Base-by-base conservation (phyloP, 805 yeast species). In the Wickerhamiella bombiphila region DNA sequence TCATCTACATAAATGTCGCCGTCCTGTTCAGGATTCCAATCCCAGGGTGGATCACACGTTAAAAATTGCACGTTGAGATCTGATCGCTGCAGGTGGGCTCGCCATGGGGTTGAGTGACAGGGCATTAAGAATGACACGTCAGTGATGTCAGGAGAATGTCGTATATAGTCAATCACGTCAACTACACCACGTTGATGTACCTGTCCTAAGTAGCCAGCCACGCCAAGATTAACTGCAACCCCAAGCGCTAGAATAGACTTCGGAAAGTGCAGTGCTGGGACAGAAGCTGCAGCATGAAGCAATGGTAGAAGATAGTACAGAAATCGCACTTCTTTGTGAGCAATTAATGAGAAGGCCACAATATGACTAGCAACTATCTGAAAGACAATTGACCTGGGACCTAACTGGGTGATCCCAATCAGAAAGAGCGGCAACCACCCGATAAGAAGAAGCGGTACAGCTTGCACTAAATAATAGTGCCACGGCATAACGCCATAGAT, bases 61-160 rank as follows among this genome's bases (percentile, higher is more conserved):
- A 91, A 61, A 38, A 77, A 76, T 93, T 94, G 80, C 1, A 75
- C 67, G 1, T 54, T 47, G 3, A 69, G 52, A 2, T 35, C 36
- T 3, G 38, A 40, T 15, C 80, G 59, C 51, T 86, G 94, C 29
- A 91, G 58, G 53, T 79, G 74, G 19, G 91, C 72, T 52, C 83
- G 94, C 75, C 91, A 80, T 2, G 98, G 99, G 0, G 96, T 88
- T 0, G 97, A 86, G 56, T 91, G 99, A 51, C 99, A 91, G 0
- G 99, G 98, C 53, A 86, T 83, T 13, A 91, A 56, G 48, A 91
- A 81, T 0, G 95, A 94, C 21, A 86, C 59, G 1, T 79, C 66
- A 6, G 57, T 43, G 7, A 71, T 65, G 3, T 30, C 28, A 3
- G 58, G 49, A 24, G 62, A 54, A 17, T 57, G 42, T 29, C 74